These are phyloP conservation scores for Beauveria australis DNA, from an alignment of 2,329 filamentous ascomycete species.

Conservation along the genomic window DNA sequence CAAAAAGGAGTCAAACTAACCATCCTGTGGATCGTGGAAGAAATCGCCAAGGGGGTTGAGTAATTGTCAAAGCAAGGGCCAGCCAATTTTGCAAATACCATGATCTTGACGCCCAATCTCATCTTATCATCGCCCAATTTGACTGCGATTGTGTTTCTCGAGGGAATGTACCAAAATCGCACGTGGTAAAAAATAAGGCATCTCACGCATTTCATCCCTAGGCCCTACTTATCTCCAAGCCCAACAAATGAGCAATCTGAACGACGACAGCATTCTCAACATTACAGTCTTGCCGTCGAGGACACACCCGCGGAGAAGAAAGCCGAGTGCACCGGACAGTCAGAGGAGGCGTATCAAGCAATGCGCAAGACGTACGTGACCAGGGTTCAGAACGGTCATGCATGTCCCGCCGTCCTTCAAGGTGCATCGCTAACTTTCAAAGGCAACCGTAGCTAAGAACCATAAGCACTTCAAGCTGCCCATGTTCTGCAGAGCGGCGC, in stretches of 20 bases:
- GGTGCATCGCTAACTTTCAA: background rate
- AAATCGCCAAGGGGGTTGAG: background rate
- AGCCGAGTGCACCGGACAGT: constrained; percentile 32
- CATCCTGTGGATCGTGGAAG: background rate
- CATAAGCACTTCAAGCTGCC: constrained; percentile 33
- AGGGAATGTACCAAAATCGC: too few relatives aligned
- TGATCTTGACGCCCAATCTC: background rate
- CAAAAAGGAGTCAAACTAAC: background rate
- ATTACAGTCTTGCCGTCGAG: constrained; percentile 26
- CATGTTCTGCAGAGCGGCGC: constrained; percentile 20
- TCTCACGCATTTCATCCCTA: too few relatives aligned
- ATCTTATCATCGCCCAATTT: background rate
- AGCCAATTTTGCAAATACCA: background rate
- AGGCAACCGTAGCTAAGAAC: background rate
- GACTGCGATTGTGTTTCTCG: background rate
- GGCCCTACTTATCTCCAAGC: background rate
- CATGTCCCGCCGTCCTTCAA: constrained; percentile 18
- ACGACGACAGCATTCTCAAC: constrained; percentile 25
- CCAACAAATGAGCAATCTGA: background rate
- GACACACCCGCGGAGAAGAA: constrained; percentile 20
- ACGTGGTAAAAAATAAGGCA: too few relatives aligned
- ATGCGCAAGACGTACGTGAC: constrained; percentile 36
- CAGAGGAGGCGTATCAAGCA: constrained; percentile 40
- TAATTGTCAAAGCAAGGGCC: background rate
- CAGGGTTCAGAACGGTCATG: constrained; percentile 48